Base-by-base conservation (phyloP, 768 basidiomycete genomes). In the Psilocybe subaeruginosa region DNA sequence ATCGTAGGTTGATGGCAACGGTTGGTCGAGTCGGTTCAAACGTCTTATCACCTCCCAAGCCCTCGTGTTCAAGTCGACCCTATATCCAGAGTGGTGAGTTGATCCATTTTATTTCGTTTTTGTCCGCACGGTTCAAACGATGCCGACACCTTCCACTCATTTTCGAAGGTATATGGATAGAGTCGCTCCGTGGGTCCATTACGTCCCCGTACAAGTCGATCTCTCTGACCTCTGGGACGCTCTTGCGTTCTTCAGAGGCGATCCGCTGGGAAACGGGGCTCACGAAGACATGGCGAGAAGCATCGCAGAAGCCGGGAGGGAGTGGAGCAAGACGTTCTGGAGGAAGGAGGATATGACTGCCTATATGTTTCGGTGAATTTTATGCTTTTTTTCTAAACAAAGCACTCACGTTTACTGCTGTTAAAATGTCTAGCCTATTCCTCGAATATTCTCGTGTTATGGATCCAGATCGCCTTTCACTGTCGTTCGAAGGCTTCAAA, bases 211-310 rank as follows among this genome's bases (percentile, higher is more conserved):
- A 8, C 84, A 87, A 65, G 68, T 84, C 0, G 85, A 87, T 62
- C 80, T 87, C 29, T 77, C 82, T 0, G 90, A 92, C 69, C 68
- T 93, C 8, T 83, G 87, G 72, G 92, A 93, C 65, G 74, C 84
- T 1, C 80, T 91, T 35, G 75, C 84, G 1, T 93, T 94, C 77
- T 92, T 93, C 72, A 82, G 85, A 0, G 88, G 89, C 0, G 80
- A 82, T 57, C 80, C 80, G 0, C 69, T 80, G 31, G 82, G 84
- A 8, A 74, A 79, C 19, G 77, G 78, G 6, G 84, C 77, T 0
- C 88, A 91, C 61, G 88, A 90, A 33, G 82, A 74, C 4, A 68
- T 87, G 46, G 90, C 83, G 1, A 69, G 69, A 47, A 67, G 77
- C 56, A 89, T 91, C 30, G 90, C 86, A 0, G 63, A 69, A 8